These are phyloP conservation scores for Climacium dendroides DNA, from an alignment of 225 moss, liverwort and hornwort species.

Conservation along the genomic window DNA sequence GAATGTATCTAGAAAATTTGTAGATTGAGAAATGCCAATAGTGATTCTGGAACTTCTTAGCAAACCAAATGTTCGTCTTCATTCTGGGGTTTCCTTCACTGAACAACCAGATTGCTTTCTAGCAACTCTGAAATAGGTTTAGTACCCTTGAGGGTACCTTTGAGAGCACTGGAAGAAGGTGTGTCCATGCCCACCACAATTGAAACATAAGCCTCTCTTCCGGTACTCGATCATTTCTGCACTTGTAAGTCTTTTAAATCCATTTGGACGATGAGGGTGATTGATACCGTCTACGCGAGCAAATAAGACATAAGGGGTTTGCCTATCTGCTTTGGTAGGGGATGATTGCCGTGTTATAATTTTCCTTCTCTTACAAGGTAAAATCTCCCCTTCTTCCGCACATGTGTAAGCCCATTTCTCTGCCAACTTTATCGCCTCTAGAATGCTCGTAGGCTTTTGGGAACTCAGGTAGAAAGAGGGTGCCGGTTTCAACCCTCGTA, in stretches of 20 bases:
- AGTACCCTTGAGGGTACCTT: constrained; percentile 18
- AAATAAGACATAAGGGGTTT: not conserved
- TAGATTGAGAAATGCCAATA: not conserved
- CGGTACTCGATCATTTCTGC: constrained; percentile 35
- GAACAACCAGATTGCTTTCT: not conserved
- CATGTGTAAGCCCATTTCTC: constrained; percentile 33
- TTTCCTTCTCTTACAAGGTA: constrained; percentile 26
- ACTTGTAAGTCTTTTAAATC: constrained; percentile 30
- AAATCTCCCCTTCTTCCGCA: constrained; percentile 24
- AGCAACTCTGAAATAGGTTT: not conserved
- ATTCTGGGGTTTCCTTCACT: not conserved
- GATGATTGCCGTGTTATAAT: not conserved
- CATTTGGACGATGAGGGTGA: constrained; percentile 5
- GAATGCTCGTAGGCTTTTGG: constrained; percentile 11
- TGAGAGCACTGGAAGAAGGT: constrained; percentile 50
- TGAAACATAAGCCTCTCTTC: constrained; percentile 39
- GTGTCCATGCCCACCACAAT: constrained; percentile 41
- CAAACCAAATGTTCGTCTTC: not conserved
- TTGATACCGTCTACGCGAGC: not conserved
- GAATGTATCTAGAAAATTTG: not conserved
- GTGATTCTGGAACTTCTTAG: not conserved
- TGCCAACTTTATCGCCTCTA: constrained; percentile 29
- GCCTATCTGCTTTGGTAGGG: constrained; percentile 11
- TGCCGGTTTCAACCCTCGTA: constrained; percentile 28
- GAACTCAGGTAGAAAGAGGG: constrained; percentile 23